Base-by-base conservation (phyloP, 2,329 filamentous ascomycete species). In the Coniella lustricola region DNA sequence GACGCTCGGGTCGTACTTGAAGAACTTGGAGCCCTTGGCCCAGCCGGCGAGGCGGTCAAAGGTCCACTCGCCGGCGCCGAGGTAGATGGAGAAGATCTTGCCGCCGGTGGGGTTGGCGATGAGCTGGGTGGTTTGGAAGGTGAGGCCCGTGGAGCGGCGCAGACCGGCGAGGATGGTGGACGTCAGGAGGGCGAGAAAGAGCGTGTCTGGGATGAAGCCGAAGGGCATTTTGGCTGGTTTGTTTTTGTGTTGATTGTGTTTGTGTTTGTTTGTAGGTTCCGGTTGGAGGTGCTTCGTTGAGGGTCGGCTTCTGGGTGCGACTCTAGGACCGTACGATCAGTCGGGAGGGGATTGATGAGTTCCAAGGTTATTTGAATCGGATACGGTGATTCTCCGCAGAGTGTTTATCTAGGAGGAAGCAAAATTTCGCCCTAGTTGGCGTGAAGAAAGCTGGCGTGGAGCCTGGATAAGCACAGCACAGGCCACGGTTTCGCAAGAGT, bases 171-270 rank as follows among this genome's bases (percentile, higher is more conserved):
- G 44, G 44, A 53, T 39, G 33, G 51, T 53, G 32, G 44, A 45
- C 31, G 51, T 53, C 38, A 53, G 46, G 44, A 50, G 35, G 29
- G 49, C 51, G 44, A 53, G 39, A 40, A 53, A 53, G 44, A 53
- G 48, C 3, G 47, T 39, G 51, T 53, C 49, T 3, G 51, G 51
- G 48, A 53, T 47, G 18, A 53, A 13, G n/a, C 51, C 50, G 43
- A 52, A 41, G 10, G 44, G 29, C 44, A 47, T 54, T 42, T 44
- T 47, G 5, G 25, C 25, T 29, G 31, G 17, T 18, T 51, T 20
- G 7, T 3, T 18, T 48, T 14, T 39, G 10, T 36, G n/a, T 17
- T 42, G 9, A 7, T 31, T 22, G 25, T 22, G 4, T 12, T 25
- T 20, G 32, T 14, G 42, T 22, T 8, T 22, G 18, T n/a, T 29